These are phyloP conservation scores for Moniliophthora roreri DNA, from an alignment of 1,284 basidiomycete genomes.

Conservation along the genomic window DNA sequence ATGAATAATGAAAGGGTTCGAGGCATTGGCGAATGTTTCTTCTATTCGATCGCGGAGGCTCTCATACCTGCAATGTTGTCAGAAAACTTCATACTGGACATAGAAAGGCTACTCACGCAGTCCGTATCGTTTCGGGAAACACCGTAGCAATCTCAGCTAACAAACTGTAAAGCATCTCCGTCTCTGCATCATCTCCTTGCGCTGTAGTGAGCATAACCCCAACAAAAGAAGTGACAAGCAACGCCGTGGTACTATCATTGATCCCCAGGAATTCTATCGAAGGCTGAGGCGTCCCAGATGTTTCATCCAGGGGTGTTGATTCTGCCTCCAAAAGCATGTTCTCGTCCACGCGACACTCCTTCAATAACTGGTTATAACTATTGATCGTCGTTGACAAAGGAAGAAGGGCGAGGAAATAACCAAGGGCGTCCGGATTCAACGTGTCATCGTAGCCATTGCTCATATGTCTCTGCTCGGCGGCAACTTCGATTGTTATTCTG, in stretches of 20 bases:
- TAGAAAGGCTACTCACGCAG: conserved; percentile 55
- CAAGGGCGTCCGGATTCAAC: conserved; percentile 63
- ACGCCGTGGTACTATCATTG: conserved; percentile 63
- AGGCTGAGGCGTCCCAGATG: conserved; percentile 51
- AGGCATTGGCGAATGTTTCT: conserved; percentile 73
- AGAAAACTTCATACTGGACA: conserved; percentile 1
- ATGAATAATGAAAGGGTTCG: conserved; percentile 70
- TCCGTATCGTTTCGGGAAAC: conserved; percentile 74
- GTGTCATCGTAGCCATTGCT: conserved; percentile 37
- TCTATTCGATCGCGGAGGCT: conserved; percentile 77
- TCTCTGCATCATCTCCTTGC: conserved; percentile 80
- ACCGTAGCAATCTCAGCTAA: conserved; percentile 72
- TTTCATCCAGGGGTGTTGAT: conserved; percentile 37
- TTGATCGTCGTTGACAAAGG: conserved; percentile 62
- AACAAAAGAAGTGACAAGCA: conserved; percentile 76
- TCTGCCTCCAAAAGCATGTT: conserved; percentile 43
- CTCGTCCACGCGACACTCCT: conserved; percentile 57
- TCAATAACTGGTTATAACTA: conserved; percentile 59
- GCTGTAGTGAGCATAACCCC: conserved; percentile 78
- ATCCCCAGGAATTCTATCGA: conserved; percentile 63
- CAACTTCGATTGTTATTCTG: conserved; percentile 47
- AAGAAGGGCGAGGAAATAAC: conserved; percentile 81
- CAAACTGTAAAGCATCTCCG: conserved; percentile 76
- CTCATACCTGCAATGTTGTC: conserved; percentile 61
- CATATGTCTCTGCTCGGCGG: conserved; percentile 20